phyloP scores from a whole-genome alignment of 768 basidiomycete genomes.

The Lentinula aciculospora region DNA sequence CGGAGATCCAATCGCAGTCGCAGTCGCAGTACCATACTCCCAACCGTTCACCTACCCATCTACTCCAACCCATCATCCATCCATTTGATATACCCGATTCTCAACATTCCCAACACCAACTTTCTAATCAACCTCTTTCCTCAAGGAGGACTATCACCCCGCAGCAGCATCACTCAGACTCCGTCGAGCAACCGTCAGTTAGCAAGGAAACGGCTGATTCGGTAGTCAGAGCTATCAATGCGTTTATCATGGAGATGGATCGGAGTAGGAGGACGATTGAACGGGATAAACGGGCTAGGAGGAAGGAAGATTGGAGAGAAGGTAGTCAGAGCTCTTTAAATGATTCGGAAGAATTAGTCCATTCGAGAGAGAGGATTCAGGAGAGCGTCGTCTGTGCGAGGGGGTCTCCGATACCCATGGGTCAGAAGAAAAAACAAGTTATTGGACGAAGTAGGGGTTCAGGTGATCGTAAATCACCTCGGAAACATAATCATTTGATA shows the following conservation, averaged over 20 bases:
- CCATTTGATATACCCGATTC: not conserved
- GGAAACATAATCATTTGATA: not conserved
- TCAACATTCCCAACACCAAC: not conserved
- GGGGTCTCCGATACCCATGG: not conserved
- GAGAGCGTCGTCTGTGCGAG: not conserved
- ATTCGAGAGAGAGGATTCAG: not conserved
- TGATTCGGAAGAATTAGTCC: not conserved
- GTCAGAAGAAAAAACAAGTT: not conserved
- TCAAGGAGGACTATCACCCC: no score
- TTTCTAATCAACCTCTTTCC: not conserved
- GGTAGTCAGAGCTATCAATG: not conserved
- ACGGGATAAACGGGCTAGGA: not conserved
- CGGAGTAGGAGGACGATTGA: not conserved
- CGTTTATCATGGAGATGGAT: conserved; percentile 1
- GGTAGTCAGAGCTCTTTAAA: not conserved
- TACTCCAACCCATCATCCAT: not conserved
- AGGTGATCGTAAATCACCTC: no score
- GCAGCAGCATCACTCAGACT: not conserved
- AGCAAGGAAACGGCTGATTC: conserved; percentile 1
- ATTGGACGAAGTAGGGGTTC: not conserved
- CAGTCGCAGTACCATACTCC: not conserved
- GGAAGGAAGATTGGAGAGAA: not conserved
- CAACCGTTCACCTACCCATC: not conserved
- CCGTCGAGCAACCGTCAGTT: not conserved
- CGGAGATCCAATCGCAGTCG: not conserved